These are phyloP conservation scores for Pichia thaimueangensis DNA, from an alignment of 805 yeast genomes.

Conservation along the genomic window DNA sequence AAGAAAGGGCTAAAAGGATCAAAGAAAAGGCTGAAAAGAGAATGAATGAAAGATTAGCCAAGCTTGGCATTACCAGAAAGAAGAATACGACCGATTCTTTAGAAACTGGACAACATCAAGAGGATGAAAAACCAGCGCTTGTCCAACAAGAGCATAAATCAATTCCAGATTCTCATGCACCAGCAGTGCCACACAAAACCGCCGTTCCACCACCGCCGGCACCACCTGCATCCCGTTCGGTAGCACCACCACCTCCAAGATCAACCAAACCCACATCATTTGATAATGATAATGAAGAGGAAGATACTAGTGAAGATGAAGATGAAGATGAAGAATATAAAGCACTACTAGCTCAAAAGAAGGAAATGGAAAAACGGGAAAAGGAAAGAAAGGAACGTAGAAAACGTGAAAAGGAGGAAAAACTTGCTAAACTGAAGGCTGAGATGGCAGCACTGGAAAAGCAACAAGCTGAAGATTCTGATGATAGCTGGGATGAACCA, in stretches of 20 bases:
- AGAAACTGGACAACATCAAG: constrained; percentile 10
- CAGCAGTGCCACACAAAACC: background rate
- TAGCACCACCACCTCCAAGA: constrained; percentile 4
- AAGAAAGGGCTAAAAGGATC: constrained; percentile 70
- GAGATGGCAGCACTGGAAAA: constrained; percentile 53
- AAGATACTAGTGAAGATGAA: constrained; percentile 28
- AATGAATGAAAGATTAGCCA: constrained; percentile 82
- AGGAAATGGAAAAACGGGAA: constrained; percentile 34
- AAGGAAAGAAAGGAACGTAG: constrained; percentile 37
- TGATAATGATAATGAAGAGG: constrained; percentile 17
- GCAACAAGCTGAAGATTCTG: constrained; percentile 33
- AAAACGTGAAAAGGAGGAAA: constrained; percentile 53
- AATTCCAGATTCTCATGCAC: background rate
- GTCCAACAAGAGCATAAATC: background rate
- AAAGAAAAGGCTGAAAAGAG: constrained; percentile 76
- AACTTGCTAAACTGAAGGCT: constrained; percentile 48
- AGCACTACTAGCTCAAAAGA: constrained; percentile 41
- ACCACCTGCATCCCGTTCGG: constrained; percentile 15
- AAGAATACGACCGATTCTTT: constrained; percentile 6
- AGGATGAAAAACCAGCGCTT: constrained; percentile 10
- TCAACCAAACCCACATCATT: constrained; percentile 2
- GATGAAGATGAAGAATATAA: constrained; percentile 43
- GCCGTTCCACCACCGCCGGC: constrained; percentile 14
- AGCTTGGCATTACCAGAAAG: constrained; percentile 49
- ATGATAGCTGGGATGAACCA: constrained; percentile 19